Evolutionary conservation across 441 rosid species (phyloP), one percentile per base, ranked within the genome.

Genomic region (Pelargonium fulgidum): DNA sequence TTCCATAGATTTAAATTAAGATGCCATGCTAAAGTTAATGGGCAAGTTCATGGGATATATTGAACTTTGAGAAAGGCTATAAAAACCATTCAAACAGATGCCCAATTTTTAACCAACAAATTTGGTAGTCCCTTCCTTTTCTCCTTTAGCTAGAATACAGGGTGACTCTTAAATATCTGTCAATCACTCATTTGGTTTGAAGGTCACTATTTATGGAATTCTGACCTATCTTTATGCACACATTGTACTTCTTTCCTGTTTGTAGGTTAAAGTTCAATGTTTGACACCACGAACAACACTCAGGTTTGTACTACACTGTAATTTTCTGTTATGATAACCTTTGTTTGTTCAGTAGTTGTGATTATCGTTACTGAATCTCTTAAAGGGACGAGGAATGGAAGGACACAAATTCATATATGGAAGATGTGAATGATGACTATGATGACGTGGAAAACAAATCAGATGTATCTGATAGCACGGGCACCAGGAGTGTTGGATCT

Each of bases 251-350:
- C 48, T 62, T 56, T 17, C 47, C 17, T 45, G 58, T 66, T 77
- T 76, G 33, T 84, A 85, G 94, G 72, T 82, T 66, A 82, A 78
- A 67, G 76, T 86, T 70, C 85, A 85, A 20, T 83, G 89, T 74
- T 71, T 80, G 70, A 84, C 87, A 66, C 87, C 94, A 71, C 81
- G 74, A 68, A 36, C 73, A 70, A 75, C 77, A 44, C 79, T 68
- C 20, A 80, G 87, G 93, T 88, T 42, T 52, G 80, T 66, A 68
- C 64, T 22, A 68, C 48, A 59, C 65, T 0, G 29, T 26, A 62
- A 64, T 70, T 48, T 16, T 17, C 11, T 36, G 29, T 64, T 24
- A 12, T 14, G 17, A 66, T n/a, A 19, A 12, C 9, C 12, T 33
- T 42, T 13, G 61, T 44, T 14, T 6, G 45, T 47, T 67, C 52